Evolutionary conservation across 441 rosid genomes (phyloP).

Genomic region (Euphorbia schlechtendalii): DNA sequence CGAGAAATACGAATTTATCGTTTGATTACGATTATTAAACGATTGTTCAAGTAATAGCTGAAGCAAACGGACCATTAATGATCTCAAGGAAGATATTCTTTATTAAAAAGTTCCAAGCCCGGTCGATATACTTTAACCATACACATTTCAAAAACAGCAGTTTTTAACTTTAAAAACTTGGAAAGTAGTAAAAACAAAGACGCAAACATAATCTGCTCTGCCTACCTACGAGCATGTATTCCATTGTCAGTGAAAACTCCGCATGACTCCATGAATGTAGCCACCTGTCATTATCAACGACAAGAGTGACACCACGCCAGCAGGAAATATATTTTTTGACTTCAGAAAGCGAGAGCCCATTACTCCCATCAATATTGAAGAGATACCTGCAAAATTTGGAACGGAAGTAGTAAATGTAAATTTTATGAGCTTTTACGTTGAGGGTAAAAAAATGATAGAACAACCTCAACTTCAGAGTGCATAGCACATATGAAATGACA

Average conservation of each 20-base stretch:
- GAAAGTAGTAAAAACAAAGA: not conserved
- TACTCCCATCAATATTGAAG: conserved; percentile 63
- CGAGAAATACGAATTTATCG: too few species aligned
- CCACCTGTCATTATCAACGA: conserved; percentile 83
- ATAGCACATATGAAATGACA: not conserved
- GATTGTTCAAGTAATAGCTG: too few species aligned
- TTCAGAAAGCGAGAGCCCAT: conserved; percentile 80
- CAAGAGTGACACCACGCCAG: conserved; percentile 73
- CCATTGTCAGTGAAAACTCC: conserved; percentile 40
- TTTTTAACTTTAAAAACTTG: conserved; percentile 8
- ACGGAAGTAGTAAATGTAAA: conserved; percentile 3
- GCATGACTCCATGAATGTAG: conserved; percentile 70
- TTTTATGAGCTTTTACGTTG: not conserved
- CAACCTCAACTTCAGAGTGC: not conserved
- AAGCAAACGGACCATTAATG: too few species aligned
- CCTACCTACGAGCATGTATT: not conserved
- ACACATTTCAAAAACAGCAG: conserved; percentile 3
- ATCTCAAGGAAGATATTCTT: too few species aligned
- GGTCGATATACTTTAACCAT: not conserved
- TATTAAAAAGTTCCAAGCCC: conserved; percentile 9
- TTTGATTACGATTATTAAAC: too few species aligned
- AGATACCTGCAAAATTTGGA: conserved; percentile 40
- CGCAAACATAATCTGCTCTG: not conserved
- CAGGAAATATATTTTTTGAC: conserved; percentile 73
- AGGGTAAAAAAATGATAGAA: not conserved